A percentile compares a stretch with the other conserved stretches of the same genome.
Evolutionary conservation across 768 basidiomycete species (phyloP).

Genomic region (Rubroboletus satanas): DNA sequence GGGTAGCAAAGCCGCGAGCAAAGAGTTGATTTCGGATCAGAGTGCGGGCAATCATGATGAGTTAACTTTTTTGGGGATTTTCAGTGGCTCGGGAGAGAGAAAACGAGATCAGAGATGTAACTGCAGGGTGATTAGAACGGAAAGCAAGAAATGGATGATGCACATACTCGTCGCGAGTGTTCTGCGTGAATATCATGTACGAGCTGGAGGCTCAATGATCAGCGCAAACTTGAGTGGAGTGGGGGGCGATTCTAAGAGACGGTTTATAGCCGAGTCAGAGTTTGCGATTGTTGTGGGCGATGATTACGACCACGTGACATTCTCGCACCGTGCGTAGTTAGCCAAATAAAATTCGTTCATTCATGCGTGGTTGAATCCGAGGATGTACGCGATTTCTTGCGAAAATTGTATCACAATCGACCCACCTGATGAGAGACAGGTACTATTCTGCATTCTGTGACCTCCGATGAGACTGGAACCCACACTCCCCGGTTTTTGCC

Average conservation of each 20-base stretch:
- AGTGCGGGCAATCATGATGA: constrained; percentile 55
- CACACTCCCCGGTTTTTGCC: too few species aligned
- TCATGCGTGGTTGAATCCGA: too few species aligned
- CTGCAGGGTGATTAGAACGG: constrained; percentile 39
- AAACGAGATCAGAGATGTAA: constrained; percentile 89
- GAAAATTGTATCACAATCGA: too few species aligned
- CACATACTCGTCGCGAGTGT: constrained; percentile 84
- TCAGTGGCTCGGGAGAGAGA: constrained; percentile 55
- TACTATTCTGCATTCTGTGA: too few species aligned
- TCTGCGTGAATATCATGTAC: constrained; percentile 81
- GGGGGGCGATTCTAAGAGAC: neutral
- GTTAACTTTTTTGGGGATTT: constrained; percentile 21
- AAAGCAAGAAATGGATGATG: neutral
- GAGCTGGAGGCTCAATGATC: constrained; percentile 23
- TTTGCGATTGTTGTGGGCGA: constrained; percentile 19
- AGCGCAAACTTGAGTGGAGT: neutral
- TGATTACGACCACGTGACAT: neutral
- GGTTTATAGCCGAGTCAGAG: constrained; percentile 9
- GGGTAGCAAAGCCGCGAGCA: constrained; percentile 64
- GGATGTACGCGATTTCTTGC: too few species aligned
- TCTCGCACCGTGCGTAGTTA: too few species aligned
- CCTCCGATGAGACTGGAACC: too few species aligned
- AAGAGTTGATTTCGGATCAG: constrained; percentile 47
- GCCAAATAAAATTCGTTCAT: too few species aligned
- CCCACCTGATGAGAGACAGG: too few species aligned